Percentiles rank a stretch among this genome's conserved stretches.
phyloP scores from a whole-genome alignment of 306 rosid genomes.

The Trifolium dubium region DNA sequence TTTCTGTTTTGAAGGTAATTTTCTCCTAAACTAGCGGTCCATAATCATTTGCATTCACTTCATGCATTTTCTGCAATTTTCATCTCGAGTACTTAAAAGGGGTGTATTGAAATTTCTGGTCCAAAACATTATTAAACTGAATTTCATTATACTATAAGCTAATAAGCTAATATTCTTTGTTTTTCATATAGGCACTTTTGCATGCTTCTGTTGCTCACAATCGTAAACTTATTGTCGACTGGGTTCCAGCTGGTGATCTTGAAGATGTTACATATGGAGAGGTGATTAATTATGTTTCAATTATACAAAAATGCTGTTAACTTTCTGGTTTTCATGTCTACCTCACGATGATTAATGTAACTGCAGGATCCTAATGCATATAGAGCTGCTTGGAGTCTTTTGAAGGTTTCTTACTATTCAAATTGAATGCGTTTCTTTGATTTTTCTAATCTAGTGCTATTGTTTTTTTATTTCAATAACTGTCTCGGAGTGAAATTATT shows the following conservation, averaged over 20 bases:
- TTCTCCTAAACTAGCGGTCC: not conserved
- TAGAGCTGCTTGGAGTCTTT: constrained; percentile 78
- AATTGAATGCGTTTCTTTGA: constrained; percentile 13
- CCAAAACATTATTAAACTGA: constrained; percentile 16
- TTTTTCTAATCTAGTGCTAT: constrained; percentile 19
- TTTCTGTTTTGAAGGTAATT: constrained; percentile 83
- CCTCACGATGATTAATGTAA: constrained; percentile 36
- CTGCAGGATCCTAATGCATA: constrained; percentile 68
- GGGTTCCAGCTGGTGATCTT: constrained; percentile 88
- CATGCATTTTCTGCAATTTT: constrained; percentile 23
- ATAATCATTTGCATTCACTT: constrained; percentile 9
- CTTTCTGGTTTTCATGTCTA: constrained; percentile 12
- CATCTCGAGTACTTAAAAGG: not conserved
- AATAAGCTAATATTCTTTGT: constrained; percentile 38
- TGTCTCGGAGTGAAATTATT: constrained; percentile 30
- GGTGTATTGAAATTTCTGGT: not conserved
- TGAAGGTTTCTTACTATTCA: constrained; percentile 60
- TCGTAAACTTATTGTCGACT: constrained; percentile 70
- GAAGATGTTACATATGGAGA: constrained; percentile 62
- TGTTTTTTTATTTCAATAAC: not conserved
- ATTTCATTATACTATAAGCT: constrained; percentile 27
- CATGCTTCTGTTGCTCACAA: constrained; percentile 77
- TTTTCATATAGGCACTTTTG: constrained; percentile 70
- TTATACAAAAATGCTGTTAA: constrained; percentile 9
- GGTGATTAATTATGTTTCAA: constrained; percentile 51